These are phyloP conservation scores for Globisporangium nagaii DNA, from an alignment of 352 stramenopile species.

Conservation along the genomic window DNA sequence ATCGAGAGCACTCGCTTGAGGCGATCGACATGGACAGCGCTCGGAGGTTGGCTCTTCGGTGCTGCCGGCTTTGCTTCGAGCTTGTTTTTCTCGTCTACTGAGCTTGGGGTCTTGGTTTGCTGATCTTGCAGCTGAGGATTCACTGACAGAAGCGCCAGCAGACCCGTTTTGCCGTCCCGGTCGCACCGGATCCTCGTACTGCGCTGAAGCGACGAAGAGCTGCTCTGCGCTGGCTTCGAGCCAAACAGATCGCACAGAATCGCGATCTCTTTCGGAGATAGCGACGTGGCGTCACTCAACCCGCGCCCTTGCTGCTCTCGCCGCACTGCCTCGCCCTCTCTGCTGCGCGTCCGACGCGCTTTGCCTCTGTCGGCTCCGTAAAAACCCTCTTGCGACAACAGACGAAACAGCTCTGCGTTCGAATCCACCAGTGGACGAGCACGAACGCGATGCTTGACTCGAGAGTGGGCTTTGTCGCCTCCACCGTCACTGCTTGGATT, in stretches of 20 bases:
- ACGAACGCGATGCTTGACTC: slow-evolving; percentile 61
- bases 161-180: slow-evolving; percentile 28
- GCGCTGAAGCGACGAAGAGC: slow-evolving; percentile 5
- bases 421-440: slow-evolving; percentile 66
- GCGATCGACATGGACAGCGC: slow-evolving; percentile 18
- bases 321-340: background rate
- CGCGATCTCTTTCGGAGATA: slow-evolving; percentile 50
- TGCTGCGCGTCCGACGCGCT: background rate
- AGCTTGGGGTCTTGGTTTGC: background rate
- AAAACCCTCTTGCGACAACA: slow-evolving; percentile 62
- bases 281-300: slow-evolving; percentile 33
- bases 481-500: background rate
- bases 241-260: slow-evolving; percentile 63
- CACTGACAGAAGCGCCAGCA: slow-evolving; percentile 52
- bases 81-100: background rate
- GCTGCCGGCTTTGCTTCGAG: background rate
- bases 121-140: slow-evolving; percentile 9
- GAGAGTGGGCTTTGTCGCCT: slow-evolving; percentile 6
- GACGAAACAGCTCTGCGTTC: slow-evolving; percentile 59
- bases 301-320: slow-evolving; percentile 18
- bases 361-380: slow-evolving; percentile 21
- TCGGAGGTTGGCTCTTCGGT: background rate
- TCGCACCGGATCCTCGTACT: slow-evolving; percentile 55
- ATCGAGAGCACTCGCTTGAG: slow-evolving; percentile 33
- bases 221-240: slow-evolving; percentile 14